Conservation (phyloP, 441 rosid genomes). For the Gossypium trilobum region DNA sequence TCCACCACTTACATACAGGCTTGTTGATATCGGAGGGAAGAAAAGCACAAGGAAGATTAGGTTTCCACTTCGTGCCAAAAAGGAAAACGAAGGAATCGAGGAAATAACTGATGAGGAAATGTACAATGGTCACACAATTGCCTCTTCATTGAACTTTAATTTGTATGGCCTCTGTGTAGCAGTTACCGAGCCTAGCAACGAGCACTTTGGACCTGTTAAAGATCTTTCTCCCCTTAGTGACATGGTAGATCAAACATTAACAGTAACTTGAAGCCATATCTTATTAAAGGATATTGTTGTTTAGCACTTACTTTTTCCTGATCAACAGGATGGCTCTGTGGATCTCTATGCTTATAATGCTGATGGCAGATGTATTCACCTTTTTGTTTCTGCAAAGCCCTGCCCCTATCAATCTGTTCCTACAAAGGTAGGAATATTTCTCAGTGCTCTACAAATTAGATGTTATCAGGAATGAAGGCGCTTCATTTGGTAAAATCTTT, state of each 20-base stretch:
- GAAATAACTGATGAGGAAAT: constrained; percentile 84
- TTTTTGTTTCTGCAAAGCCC: constrained; percentile 77
- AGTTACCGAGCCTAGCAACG: constrained; percentile 41
- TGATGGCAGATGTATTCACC: constrained; percentile 68
- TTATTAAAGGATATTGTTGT: constrained; percentile 16
- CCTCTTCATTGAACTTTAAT: constrained; percentile 83
- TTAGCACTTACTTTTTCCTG: constrained; percentile 16
- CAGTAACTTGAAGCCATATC: constrained; percentile 11
- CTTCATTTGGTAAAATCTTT: constrained; percentile 15
- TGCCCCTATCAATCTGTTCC: constrained; percentile 81
- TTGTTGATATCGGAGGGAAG: constrained; percentile 51
- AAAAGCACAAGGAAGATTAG: constrained; percentile 45
- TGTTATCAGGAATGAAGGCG: background rate
- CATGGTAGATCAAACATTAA: constrained; percentile 47
- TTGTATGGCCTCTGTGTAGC: constrained; percentile 62
- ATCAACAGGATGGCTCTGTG: constrained; percentile 82
- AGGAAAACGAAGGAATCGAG: constrained; percentile 33
- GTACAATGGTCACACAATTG: constrained; percentile 77
- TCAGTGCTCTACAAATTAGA: constrained; percentile 8
- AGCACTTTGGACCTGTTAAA: constrained; percentile 61
- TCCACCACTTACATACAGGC: constrained; percentile 66
- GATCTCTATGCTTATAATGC: constrained; percentile 70
- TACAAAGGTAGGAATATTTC: constrained; percentile 56
- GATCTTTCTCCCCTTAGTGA: constrained; percentile 89
- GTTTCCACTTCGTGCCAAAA: constrained; percentile 49